These are phyloP conservation scores for Fusarium odoratissimum DNA, from an alignment of 2,329 filamentous ascomycete genomes.

Conservation along the genomic window DNA sequence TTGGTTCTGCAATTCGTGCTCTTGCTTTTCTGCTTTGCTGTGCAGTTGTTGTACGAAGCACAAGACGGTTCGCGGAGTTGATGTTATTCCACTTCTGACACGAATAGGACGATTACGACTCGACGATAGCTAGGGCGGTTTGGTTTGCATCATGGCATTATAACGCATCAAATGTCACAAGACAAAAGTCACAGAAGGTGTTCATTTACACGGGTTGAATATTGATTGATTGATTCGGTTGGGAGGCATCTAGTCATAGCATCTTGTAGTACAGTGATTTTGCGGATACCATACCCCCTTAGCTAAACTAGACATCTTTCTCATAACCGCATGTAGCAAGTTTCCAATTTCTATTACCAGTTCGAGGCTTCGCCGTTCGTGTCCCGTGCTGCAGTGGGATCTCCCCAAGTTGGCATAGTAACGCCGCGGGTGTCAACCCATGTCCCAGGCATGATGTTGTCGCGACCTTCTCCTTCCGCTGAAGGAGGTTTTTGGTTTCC, in stretches of 20 bases:
- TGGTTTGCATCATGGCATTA: slow-evolving; percentile 10
- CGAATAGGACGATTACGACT: slow-evolving; percentile 24
- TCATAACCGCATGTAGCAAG: slow-evolving; percentile 6
- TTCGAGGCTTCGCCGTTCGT: slow-evolving; percentile 41
- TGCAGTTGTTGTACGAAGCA: slow-evolving; percentile 17
- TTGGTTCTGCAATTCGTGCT: slow-evolving; percentile 29
- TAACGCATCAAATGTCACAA: slow-evolving; percentile 8
- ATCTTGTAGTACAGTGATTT: slow-evolving; percentile 30
- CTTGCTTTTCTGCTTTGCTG: slow-evolving; percentile 24
- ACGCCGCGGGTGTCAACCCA: slow-evolving; percentile 39
- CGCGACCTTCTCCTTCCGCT: slow-evolving; percentile 7
- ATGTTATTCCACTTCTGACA: slow-evolving; percentile 27
- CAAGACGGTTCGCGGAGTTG: slow-evolving; percentile 9
- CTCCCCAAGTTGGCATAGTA: slow-evolving; percentile 44
- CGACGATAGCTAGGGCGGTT: slow-evolving; percentile 18
- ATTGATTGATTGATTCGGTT: not conserved
- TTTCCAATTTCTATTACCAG: slow-evolving; percentile 29
- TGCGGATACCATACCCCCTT: slow-evolving; percentile 33
- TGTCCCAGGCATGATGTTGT: slow-evolving; percentile 50
- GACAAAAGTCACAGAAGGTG: slow-evolving; percentile 1
- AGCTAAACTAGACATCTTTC: slow-evolving; percentile 31
- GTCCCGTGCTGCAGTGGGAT: slow-evolving; percentile 48
- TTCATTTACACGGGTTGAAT: slow-evolving; percentile 10
- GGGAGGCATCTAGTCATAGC: slow-evolving; percentile 21
- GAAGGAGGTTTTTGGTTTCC: slow-evolving; percentile 2